phyloP scores from a whole-genome alignment of 768 basidiomycete species.

The Rubroboletus pulcherrimus region DNA sequence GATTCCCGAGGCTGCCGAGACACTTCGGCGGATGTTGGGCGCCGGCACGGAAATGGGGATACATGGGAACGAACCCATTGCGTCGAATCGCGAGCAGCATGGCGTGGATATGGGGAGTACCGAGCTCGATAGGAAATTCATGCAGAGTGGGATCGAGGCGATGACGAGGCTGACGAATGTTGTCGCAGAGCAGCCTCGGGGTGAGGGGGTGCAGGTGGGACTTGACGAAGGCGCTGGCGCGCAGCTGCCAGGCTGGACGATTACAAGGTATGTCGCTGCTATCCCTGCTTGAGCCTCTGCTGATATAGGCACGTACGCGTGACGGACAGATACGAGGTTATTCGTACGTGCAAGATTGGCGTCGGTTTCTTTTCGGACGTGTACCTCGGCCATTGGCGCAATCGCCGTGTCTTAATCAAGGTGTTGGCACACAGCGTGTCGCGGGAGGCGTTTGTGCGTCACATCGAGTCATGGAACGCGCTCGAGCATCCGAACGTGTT shows the following conservation, averaged over 20 bases:
- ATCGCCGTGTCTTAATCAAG: constrained; percentile 66
- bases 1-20: constrained; percentile 24
- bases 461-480: constrained; percentile 69
- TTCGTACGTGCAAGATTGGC: constrained; percentile 64
- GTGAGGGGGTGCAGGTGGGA: background rate
- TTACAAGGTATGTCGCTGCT: constrained; percentile 47
- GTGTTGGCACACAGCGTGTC: constrained; percentile 61
- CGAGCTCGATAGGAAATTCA: constrained; percentile 54
- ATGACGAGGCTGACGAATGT: constrained; percentile 54
- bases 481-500: constrained; percentile 70
- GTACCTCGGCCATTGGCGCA: constrained; percentile 72
- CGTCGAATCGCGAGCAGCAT: background rate
- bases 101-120: background rate
- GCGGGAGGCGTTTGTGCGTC: constrained; percentile 60
- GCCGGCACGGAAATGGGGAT: background rate
- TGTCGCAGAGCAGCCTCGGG: background rate
- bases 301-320: background rate
- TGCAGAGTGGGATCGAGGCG: constrained; percentile 70
- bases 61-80: background rate
- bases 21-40: constrained; percentile 19
- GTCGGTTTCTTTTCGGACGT: constrained; percentile 76
- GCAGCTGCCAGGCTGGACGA: constrained; percentile 68
- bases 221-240: background rate
- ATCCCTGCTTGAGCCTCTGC: background rate
- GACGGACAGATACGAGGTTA: constrained; percentile 62